Conservation (phyloP, 805 yeast genomes). For the Hagleromyces aurorensis region DNA sequence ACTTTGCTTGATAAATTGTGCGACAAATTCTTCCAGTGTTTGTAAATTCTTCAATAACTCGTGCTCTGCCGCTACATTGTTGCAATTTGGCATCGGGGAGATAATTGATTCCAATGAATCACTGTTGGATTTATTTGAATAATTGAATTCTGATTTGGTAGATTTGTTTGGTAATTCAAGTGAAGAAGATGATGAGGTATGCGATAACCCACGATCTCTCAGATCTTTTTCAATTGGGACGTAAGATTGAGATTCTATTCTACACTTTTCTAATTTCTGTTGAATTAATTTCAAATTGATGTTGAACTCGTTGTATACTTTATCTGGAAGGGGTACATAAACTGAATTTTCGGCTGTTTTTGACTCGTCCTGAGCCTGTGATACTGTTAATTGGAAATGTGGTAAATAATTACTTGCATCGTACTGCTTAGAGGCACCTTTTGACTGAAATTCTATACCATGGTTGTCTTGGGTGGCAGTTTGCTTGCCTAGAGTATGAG, state of each 20-base stretch:
- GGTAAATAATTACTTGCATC: no score
- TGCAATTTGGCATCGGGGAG: constrained; percentile 1
- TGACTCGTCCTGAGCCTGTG: no score
- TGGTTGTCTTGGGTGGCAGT: no score
- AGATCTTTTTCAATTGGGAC: constrained; percentile 3
- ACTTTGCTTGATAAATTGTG: constrained; percentile 19
- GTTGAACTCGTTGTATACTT: constrained; percentile 14
- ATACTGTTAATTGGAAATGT: no score
- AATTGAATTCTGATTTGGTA: no score
- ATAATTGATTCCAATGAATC: constrained; percentile 7
- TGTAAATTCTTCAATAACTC: constrained; percentile 19
- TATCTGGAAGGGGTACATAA: constrained; percentile 16
- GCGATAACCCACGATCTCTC: constrained; percentile 3
- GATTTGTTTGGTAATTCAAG: constrained; percentile 3
- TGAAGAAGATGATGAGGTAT: constrained; percentile 14
- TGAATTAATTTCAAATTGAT: constrained; percentile 18
- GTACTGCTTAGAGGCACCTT: no score
- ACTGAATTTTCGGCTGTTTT: no score
- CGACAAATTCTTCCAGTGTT: constrained; percentile 19
- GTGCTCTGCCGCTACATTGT: constrained; percentile 10
- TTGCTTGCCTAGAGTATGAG: no score
- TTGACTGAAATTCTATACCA: no score
- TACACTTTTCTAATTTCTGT: constrained; percentile 25
- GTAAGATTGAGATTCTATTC: constrained; percentile 21
- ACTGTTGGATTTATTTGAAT: constrained; percentile 1